Conservation (phyloP, 129 eudicot genomes). For the Sambucus nigra region DNA sequence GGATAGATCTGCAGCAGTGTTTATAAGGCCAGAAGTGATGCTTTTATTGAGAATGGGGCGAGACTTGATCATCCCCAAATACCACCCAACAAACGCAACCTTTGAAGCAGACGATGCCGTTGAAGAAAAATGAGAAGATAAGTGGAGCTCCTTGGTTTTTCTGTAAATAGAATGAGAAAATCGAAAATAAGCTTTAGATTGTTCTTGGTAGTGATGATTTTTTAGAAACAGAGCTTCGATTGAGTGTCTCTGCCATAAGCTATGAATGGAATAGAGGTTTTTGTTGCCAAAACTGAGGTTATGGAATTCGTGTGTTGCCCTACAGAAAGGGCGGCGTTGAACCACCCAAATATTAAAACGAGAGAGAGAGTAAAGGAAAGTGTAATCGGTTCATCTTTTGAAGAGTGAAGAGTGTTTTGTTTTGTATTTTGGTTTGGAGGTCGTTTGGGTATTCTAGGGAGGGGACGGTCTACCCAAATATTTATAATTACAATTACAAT, state of each 20-base stretch:
- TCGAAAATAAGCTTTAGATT: conserved; percentile 20
- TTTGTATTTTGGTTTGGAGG: too few species aligned
- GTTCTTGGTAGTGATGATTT: conserved; percentile 18
- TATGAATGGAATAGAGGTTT: conserved; percentile 7
- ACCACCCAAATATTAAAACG: too few species aligned
- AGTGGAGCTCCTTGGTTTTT: conserved; percentile 26
- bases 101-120: conserved; percentile 19
- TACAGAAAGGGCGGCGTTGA: too few species aligned
- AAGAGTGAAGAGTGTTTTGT: too few species aligned
- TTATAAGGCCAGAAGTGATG: conserved; percentile 54
- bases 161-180: conserved; percentile 20
- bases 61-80: conserved; percentile 58
- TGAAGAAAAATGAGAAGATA: conserved; percentile 24
- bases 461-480: too few species aligned
- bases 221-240: conserved; percentile 21
- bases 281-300: too few species aligned
- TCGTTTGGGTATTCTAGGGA: too few species aligned
- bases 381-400: too few species aligned
- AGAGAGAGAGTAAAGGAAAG: too few species aligned
- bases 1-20: conserved; percentile 68
- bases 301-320: too few species aligned
- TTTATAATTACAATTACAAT: too few species aligned
- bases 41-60: conserved; percentile 78
- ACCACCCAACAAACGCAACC: conserved; percentile 54
- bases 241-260: conserved; percentile 15